Base-by-base conservation (phyloP, 768 basidiomycete species). In the Baorangia bicolor region DNA sequence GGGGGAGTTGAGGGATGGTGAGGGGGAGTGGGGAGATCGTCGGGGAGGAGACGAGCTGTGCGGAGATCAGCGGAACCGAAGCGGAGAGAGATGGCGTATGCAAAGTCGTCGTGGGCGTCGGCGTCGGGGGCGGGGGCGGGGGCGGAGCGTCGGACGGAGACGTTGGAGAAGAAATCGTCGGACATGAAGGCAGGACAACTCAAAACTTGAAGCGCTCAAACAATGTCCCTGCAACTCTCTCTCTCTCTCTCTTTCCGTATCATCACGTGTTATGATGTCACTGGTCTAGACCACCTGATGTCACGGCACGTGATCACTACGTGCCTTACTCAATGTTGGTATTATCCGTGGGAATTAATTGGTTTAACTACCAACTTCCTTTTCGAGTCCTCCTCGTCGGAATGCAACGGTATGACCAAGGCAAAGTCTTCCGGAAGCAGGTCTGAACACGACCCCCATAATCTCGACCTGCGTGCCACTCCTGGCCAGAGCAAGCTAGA, bases 11-110 rank as follows among this genome's bases (percentile, higher is more conserved):
- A 13, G 60, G 41, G 31, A 28, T n/a, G 42, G 16, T 73, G 38
- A 21, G 12, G 20, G 6, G 7, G n/a, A n/a, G 25, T 65, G 59
- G 60, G 60, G 27, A 53, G 40, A 34, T 69, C 58, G 51, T 34
- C 61, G 13, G 64, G 65, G 43, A 75, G 61, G 42, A 77, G 70
- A 20, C 74, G 73, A 23, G 78, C 69, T 1, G 74, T 75, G 65
- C 74, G 71, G 40, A 75, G 58, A 50, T 70, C 65, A n/a, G 73
- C 58, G 10, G 64, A 59, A 31, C 72, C 73, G 56, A 81, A 83
- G 49, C 81, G 72, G 23, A 74, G 64, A 28, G 76, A 73, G 57
- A 86, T 80, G 38, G 84, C 84, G 48, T 78, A 74, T 5, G 84
- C 83, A 64, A 86, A 86, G 37, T 73, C 62, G 64, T 76, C 73